Percentiles rank a stretch among this genome's conserved stretches.
phyloP scores from a whole-genome alignment of 257 asterid genomes.

The Solanum rostratum region DNA sequence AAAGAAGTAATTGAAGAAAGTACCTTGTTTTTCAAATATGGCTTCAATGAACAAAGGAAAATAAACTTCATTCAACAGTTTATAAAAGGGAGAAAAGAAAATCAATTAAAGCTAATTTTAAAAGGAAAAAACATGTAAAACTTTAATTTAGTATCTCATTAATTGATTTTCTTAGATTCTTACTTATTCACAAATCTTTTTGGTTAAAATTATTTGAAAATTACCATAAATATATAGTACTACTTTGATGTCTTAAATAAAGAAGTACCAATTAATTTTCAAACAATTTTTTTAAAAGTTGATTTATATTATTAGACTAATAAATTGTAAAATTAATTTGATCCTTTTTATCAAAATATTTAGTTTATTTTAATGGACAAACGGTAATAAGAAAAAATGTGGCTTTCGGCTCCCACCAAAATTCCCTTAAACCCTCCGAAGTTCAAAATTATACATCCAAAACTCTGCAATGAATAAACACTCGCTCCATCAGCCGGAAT shows the following conservation, averaged over 20 bases:
- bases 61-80: not conserved
- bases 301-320: not conserved
- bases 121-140: not conserved
- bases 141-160: not conserved
- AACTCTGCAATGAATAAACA: constrained; percentile 21
- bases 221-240: not conserved
- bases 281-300: not conserved
- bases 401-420: not conserved
- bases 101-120: not conserved
- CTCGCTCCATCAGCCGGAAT: constrained; percentile 19
- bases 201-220: not conserved
- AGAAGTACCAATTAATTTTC: not conserved
- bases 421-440: not conserved
- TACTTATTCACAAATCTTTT: not conserved
- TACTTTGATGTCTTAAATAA: not conserved
- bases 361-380: not conserved
- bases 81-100: not conserved
- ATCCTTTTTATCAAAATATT: not conserved
- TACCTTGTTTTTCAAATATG: not conserved
- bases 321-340: not conserved
- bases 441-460: not conserved
- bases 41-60: not conserved
- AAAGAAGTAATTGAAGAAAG: not conserved
- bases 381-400: fast-evolving
- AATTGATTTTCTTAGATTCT: not conserved